These are phyloP conservation scores for Colletotrichum melonis DNA, from an alignment of 2,329 filamentous ascomycete genomes.

Conservation along the genomic window DNA sequence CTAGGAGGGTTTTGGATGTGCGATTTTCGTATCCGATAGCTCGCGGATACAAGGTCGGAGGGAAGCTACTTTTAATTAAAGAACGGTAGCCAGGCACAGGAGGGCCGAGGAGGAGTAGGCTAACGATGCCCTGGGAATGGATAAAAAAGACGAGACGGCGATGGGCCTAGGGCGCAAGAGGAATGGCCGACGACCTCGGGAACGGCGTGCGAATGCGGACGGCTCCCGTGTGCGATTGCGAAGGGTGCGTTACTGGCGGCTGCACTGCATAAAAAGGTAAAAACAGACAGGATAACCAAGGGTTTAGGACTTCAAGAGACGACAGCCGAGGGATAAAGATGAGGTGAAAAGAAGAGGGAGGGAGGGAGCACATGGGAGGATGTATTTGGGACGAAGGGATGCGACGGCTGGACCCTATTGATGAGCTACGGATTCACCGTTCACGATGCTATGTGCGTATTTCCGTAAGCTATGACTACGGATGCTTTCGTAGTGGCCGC, in stretches of 20 bases:
- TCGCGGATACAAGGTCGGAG: not conserved
- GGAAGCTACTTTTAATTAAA: conserved; percentile 7
- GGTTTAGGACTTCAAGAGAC: not conserved
- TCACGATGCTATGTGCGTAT: too few relatives aligned
- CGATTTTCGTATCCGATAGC: not conserved
- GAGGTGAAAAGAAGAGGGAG: not conserved
- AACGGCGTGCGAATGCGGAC: conserved; percentile 21
- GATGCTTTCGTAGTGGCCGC: not conserved
- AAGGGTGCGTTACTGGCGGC: not conserved
- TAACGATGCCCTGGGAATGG: not conserved
- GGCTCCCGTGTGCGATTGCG: conserved; percentile 11
- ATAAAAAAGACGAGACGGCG: not conserved
- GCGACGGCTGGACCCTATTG: not conserved
- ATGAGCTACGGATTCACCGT: not conserved
- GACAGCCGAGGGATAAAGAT: conserved; percentile 14
- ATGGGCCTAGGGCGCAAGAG: conserved; percentile 1
- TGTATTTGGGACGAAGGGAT: not conserved
- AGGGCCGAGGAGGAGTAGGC: not conserved
- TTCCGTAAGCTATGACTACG: too few relatives aligned
- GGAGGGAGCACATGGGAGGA: not conserved
- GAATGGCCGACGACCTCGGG: conserved; percentile 12
- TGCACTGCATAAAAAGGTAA: not conserved
- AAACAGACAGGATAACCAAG: not conserved
- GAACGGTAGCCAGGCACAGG: not conserved
- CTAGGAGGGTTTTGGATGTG: not conserved